phyloP scores from a whole-genome alignment of 345 rosid species.

The Corchorus capsularis region DNA sequence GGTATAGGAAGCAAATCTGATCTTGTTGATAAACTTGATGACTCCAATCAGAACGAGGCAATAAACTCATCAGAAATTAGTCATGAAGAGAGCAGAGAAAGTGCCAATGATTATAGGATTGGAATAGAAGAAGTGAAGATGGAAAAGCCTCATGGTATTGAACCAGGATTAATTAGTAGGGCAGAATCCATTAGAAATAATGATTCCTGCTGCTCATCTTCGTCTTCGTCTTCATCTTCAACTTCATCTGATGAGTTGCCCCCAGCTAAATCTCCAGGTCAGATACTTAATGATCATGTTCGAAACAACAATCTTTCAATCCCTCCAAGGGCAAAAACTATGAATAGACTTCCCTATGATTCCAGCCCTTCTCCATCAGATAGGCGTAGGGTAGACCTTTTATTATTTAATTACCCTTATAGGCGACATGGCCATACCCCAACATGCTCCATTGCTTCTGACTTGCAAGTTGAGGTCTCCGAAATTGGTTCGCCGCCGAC shows the following conservation, averaged over 20 bases:
- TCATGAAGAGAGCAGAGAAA: slow-evolving; percentile 15
- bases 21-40: slow-evolving; percentile 27
- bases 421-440: slow-evolving; percentile 50
- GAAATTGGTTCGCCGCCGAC: slow-evolving; percentile 78
- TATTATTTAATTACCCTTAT: slow-evolving; percentile 30
- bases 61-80: slow-evolving; percentile 4
- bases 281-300: slow-evolving; percentile 20
- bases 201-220: slow-evolving; percentile 31
- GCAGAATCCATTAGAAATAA: slow-evolving; percentile 38
- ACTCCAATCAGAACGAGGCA: slow-evolving; percentile 23
- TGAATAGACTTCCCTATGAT: slow-evolving; percentile 25
- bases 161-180: slow-evolving; percentile 29
- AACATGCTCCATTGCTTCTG: slow-evolving; percentile 76
- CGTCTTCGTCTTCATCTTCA: slow-evolving; percentile 11
- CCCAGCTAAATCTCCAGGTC: slow-evolving; percentile 27
- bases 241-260: slow-evolving; percentile 20
- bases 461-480: slow-evolving; percentile 93
- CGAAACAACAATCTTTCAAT: slow-evolving; percentile 34
- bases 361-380: slow-evolving; percentile 46
- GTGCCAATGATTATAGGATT: background rate
- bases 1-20: slow-evolving; percentile 25
- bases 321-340: slow-evolving; percentile 44
- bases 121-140: slow-evolving; percentile 18
- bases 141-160: slow-evolving; percentile 14
- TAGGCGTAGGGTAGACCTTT: slow-evolving; percentile 41